Evolutionary conservation across 2,329 filamentous ascomycete genomes (phyloP).

Genomic region (Talaromyces sp.): DNA sequence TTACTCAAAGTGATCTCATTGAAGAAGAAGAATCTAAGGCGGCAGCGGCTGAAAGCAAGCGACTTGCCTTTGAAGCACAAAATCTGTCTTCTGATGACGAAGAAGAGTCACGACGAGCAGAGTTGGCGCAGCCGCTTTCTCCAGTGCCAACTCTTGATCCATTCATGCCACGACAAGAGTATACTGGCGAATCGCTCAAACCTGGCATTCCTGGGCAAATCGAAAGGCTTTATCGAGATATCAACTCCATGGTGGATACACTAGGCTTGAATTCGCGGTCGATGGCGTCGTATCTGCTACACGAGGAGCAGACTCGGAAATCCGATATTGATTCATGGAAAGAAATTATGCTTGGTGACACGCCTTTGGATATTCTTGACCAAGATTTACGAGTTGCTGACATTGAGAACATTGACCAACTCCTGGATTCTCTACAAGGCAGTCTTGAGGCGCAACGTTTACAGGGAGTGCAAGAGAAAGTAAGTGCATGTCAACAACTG

Average conservation of each 20-base stretch:
- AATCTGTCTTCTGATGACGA: constrained; percentile 42
- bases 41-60: constrained; percentile 25
- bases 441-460: constrained; percentile 64
- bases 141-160: constrained; percentile 40
- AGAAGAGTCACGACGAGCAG: constrained; percentile 40
- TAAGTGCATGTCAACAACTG: constrained; percentile 62
- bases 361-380: constrained; percentile 64
- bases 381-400: constrained; percentile 70
- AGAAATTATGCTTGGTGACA: constrained; percentile 48
- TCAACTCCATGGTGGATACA: constrained; percentile 82
- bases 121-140: constrained; percentile 38
- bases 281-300: constrained; percentile 50
- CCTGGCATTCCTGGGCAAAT: constrained; percentile 46
- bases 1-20: constrained; percentile 16
- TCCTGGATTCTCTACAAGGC: constrained; percentile 60
- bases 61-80: constrained; percentile 27
- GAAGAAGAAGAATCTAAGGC: constrained; percentile 24
- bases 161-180: constrained; percentile 45
- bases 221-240: constrained; percentile 45
- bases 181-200: constrained; percentile 37
- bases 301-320: constrained; percentile 22
- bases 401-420: constrained; percentile 59
- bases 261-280: constrained; percentile 78
- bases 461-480: constrained; percentile 60
- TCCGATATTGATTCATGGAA: constrained; percentile 24